phyloP scores from a whole-genome alignment of 768 basidiomycete genomes.

The Fomitopsis serialis region DNA sequence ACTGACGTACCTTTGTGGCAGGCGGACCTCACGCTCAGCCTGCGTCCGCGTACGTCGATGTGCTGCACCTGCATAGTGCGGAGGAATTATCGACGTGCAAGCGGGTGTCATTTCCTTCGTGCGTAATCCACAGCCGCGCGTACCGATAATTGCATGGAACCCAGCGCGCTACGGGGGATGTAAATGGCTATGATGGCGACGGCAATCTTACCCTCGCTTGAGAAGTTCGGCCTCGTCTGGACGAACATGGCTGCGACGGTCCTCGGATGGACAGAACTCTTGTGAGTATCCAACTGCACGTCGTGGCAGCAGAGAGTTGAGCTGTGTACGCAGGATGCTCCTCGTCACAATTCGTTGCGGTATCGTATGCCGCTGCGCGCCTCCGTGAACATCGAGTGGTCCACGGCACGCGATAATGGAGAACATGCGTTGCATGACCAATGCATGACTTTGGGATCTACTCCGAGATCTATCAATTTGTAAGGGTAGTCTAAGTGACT shows the following conservation, averaged over 20 bases:
- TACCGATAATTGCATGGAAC: not conserved
- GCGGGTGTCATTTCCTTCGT: slow-evolving; percentile 35
- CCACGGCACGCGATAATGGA: not conserved
- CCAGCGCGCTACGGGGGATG: slow-evolving; percentile 44
- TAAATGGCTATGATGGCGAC: slow-evolving; percentile 39
- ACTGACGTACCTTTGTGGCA: slow-evolving; percentile 19
- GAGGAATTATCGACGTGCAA: slow-evolving; percentile 52
- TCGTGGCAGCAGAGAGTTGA: not conserved
- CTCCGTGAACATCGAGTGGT: not conserved
- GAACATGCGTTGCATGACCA: too few relatives aligned
- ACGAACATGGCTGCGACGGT: slow-evolving; percentile 44
- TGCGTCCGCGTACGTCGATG: slow-evolving; percentile 59
- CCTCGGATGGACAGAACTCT: slow-evolving; percentile 44
- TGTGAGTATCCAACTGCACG: slow-evolving; percentile 32
- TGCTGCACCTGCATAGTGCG: slow-evolving; percentile 55
- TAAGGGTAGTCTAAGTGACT: too few relatives aligned
- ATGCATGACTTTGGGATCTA: too few relatives aligned
- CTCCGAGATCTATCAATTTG: too few relatives aligned
- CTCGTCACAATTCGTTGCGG: not conserved
- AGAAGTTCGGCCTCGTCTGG: slow-evolving; percentile 42
- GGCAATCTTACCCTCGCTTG: slow-evolving; percentile 47
- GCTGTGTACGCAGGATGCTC: not conserved
- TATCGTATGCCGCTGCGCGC: not conserved
- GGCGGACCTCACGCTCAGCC: slow-evolving; percentile 54
- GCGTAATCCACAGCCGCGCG: not conserved